Evolutionary conservation across 2,329 filamentous ascomycete species (phyloP).

Genomic region (Aspergillus texensis): DNA sequence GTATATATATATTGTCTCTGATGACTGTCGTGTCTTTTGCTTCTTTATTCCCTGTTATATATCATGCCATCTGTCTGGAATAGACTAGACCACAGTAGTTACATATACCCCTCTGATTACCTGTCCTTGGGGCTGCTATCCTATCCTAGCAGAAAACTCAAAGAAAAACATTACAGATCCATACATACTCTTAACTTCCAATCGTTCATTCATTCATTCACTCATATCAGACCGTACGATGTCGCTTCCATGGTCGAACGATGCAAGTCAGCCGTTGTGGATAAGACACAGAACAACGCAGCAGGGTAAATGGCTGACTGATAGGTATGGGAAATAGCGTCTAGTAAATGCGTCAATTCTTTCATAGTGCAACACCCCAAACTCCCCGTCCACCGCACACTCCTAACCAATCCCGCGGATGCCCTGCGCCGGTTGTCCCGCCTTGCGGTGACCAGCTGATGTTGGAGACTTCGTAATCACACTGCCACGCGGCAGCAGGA

Average conservation of each 20-base stretch:
- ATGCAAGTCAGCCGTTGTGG: background rate
- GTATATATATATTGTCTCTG: background rate
- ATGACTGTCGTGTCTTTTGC: background rate
- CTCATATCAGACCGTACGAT: slow-evolving; percentile 31
- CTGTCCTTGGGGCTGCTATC: background rate
- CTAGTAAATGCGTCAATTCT: slow-evolving; percentile 14
- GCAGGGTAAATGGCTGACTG: slow-evolving; percentile 1
- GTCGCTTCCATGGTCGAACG: slow-evolving; percentile 7
- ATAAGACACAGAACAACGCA: background rate
- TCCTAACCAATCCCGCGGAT: slow-evolving; percentile 46
- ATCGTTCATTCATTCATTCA: slow-evolving; percentile 41
- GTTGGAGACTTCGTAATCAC: slow-evolving; percentile 51
- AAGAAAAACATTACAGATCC: background rate
- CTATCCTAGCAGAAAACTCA: background rate
- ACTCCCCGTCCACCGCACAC: slow-evolving; percentile 50
- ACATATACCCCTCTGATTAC: background rate
- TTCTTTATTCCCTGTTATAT: background rate
- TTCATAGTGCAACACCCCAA: slow-evolving; percentile 47
- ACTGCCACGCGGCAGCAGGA: slow-evolving; percentile 49
- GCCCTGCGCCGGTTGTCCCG: slow-evolving; percentile 36
- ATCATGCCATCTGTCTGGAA: background rate
- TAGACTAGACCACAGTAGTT: background rate
- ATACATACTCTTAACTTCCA: slow-evolving; percentile 6
- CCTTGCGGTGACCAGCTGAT: slow-evolving; percentile 51
- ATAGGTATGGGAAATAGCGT: slow-evolving; percentile 13